Evolutionary conservation across 1,284 basidiomycete genomes (phyloP), one percentile per base, ranked within the genome.

Genomic region (Ganoderma leucocontextum): DNA sequence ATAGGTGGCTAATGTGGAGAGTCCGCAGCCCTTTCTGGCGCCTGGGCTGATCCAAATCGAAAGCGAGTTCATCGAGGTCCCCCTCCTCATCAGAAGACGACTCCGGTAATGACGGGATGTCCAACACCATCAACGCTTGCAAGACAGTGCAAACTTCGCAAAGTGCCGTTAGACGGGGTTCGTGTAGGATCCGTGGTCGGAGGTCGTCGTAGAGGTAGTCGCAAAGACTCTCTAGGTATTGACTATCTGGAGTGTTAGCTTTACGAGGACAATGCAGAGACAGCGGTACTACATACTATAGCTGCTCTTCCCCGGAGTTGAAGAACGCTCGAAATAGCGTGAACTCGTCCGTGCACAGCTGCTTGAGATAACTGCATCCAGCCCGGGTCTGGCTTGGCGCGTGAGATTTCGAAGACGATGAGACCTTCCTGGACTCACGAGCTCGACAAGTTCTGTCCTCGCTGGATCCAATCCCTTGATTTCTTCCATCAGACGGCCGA

Each of bases 121-220:
- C 95, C 42, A 96, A 88, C 2, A 97, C 93, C 94, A 98, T 97
- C 53, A 98, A 84, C 0, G 95, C 96, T 79, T 96, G 94, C 1
- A 98, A 84, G 25, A 98, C 95, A 0, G 95, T 97, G 83, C 96
- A 98, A 38, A 98, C 93, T 79, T 96, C 94, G 76, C 95, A 96
- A 1, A 98, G 88, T 0, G 91, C 90, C 1, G 91, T 91, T 59
- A 98, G 87, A 6, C 91, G 89, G 0, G 91, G 91, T 77, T 98
- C 96, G 75, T 98, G 96, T 1, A 98, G 86, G 73, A 98, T 97
- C 7, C 95, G 90, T 5, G 96, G 96, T 1, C 96, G 91, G 3
- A 98, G 88, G 73, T 96, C 94, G 79, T 98, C 96, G 77, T 96
- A 97, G 33, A 98, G 88, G 75, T 95, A 89, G 80, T 98, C 96